A percentile compares a stretch with the other conserved stretches of the same genome.
These are phyloP conservation scores for Calonectria pseudoturangicola DNA, from an alignment of 2,329 filamentous ascomycete genomes.

Conservation along the genomic window DNA sequence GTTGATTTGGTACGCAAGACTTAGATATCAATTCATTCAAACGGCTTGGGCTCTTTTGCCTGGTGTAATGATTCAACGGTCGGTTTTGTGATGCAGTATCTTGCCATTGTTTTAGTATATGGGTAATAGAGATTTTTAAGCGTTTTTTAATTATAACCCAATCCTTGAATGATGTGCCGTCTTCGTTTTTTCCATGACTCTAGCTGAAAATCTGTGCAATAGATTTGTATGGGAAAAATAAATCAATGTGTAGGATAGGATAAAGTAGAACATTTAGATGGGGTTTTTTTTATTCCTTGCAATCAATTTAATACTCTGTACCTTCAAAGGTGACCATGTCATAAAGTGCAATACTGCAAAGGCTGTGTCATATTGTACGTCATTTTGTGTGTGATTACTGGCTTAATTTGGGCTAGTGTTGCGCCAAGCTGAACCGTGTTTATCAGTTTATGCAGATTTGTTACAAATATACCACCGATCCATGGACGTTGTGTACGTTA, in stretches of 20 bases:
- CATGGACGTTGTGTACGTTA: background rate
- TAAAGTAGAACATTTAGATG: too few relatives aligned
- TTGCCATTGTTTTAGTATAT: background rate
- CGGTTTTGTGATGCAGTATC: conserved; percentile 3
- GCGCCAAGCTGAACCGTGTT: background rate
- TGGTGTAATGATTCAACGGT: conserved; percentile 3
- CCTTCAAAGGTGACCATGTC: too few relatives aligned
- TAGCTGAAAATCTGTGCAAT: too few relatives aligned
- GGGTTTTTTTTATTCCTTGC: too few relatives aligned
- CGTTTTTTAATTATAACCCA: too few relatives aligned
- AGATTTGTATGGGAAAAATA: too few relatives aligned
- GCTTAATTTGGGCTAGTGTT: background rate
- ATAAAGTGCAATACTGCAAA: too few relatives aligned
- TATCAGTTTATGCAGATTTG: conserved; percentile 2
- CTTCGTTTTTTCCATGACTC: too few relatives aligned
- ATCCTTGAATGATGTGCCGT: too few relatives aligned
- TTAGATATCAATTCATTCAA: conserved; percentile 32
- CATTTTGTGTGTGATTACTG: background rate
- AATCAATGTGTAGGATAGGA: too few relatives aligned
- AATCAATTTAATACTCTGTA: too few relatives aligned
- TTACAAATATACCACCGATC: background rate
- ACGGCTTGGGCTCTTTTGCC: conserved; percentile 12
- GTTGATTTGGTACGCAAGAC: conserved; percentile 9
- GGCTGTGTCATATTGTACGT: background rate
- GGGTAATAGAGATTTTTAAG: background rate